phyloP scores from a whole-genome alignment of 169 alveolate species.

The Eimeria necatrix region DNA sequence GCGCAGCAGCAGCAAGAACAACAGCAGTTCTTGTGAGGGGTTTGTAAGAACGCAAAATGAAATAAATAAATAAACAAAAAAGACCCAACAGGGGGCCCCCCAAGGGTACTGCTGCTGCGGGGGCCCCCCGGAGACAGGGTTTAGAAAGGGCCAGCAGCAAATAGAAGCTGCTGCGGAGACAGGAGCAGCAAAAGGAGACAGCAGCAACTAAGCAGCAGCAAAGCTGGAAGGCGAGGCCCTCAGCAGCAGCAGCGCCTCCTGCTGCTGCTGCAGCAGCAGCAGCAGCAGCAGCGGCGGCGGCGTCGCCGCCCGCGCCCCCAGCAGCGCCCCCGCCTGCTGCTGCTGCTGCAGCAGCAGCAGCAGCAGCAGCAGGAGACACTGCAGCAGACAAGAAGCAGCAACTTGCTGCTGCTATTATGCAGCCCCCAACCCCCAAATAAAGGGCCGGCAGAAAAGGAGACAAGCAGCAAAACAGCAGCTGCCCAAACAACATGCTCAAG shows the following conservation, averaged over 20 bases:
- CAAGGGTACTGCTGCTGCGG: neutral
- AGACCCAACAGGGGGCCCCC: neutral
- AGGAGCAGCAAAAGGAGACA: constrained; percentile 14
- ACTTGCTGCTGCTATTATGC: constrained; percentile 22
- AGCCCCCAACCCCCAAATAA: constrained; percentile 38
- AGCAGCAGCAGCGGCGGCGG: constrained; percentile 1
- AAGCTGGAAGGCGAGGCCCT: neutral
- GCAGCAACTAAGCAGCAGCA: neutral
- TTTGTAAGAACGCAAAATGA: neutral
- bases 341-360: neutral
- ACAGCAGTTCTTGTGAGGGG: too few relatives aligned
- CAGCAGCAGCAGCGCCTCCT: constrained; percentile 11
- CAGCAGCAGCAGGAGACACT: neutral
- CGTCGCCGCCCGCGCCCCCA: neutral
- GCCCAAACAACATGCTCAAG: constrained; percentile 55
- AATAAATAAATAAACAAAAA: neutral
- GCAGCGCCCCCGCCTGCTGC: neutral
- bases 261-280: neutral
- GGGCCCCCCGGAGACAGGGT: neutral
- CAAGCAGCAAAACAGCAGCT: constrained; percentile 45
- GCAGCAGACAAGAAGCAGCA: neutral
- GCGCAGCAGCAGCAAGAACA: too few relatives aligned
- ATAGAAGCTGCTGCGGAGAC: neutral
- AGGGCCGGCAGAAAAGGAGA: constrained; percentile 16
- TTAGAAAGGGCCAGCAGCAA: neutral